Conservation (phyloP, 257 asterid species). For the Phtheirospermum japonicum region DNA sequence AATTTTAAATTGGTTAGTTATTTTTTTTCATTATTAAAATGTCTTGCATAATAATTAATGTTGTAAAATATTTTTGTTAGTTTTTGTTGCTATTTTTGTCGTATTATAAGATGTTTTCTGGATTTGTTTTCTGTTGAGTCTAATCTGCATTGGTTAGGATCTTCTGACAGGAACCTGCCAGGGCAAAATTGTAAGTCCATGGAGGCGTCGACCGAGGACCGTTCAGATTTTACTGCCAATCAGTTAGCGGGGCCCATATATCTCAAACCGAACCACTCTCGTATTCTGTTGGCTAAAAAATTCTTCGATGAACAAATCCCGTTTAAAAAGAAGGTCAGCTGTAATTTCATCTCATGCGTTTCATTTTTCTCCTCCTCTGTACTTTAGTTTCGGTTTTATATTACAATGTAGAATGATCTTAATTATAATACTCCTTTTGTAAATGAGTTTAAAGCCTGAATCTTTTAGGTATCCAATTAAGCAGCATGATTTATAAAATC, state of each 20-base stretch:
- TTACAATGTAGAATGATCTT: not conserved
- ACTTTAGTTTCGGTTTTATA: not conserved
- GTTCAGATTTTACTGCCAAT: slow-evolving; percentile 26
- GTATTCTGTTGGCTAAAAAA: slow-evolving; percentile 36
- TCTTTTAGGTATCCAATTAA: not conserved
- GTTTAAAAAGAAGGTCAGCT: slow-evolving; percentile 59
- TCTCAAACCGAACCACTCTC: slow-evolving; percentile 32
- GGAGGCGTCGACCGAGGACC: slow-evolving; percentile 32
- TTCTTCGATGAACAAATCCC: slow-evolving; percentile 57
- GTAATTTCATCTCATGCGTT: not conserved
- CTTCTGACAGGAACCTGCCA: slow-evolving; percentile 39
- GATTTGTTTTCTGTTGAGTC: slow-evolving; percentile 28
- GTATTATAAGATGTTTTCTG: slow-evolving; percentile 4
- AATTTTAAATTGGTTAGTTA: not conserved
- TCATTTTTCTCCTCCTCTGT: not conserved
- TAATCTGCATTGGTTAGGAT: slow-evolving; percentile 47
- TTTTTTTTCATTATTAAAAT: not conserved
- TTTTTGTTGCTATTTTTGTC: not conserved
- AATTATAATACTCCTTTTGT: not conserved
- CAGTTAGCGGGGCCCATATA: slow-evolving; percentile 28
- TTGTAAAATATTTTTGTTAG: not conserved
- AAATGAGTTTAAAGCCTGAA: not conserved
- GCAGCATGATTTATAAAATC: not conserved
- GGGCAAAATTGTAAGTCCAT: slow-evolving; percentile 29
- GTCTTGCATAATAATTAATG: not conserved